phyloP scores from a whole-genome alignment of 2,329 filamentous ascomycete genomes.

The Sporothrix pseudoabietina region DNA sequence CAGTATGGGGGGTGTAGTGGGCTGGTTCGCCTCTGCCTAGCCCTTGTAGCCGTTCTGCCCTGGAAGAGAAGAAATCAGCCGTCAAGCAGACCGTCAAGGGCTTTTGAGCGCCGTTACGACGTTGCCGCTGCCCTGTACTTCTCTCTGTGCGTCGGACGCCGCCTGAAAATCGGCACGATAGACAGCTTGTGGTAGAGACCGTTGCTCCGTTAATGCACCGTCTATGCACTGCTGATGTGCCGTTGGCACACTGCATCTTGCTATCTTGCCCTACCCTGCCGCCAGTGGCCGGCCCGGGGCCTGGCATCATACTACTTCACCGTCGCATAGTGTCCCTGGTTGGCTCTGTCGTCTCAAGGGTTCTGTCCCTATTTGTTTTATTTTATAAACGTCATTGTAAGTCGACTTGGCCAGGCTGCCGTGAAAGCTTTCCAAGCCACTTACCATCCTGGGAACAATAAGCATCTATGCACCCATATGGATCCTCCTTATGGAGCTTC shows the following conservation, averaged over 20 bases:
- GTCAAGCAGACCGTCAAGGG: neutral
- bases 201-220: neutral
- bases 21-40: neutral
- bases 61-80: neutral
- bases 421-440: neutral
- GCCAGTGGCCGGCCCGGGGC: neutral
- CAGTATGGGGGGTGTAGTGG: neutral
- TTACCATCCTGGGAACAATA: neutral
- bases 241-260: neutral
- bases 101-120: too few species aligned
- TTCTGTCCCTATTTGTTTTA: neutral
- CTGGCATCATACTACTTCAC: conserved; percentile 15
- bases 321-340: neutral
- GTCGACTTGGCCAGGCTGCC: neutral
- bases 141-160: neutral
- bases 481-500: neutral
- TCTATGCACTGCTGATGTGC: neutral
- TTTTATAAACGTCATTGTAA: neutral
- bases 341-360: neutral
- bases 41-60: neutral
- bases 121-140: neutral
- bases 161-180: neutral
- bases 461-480: neutral
- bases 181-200: neutral
- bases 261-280: neutral